Conservation (phyloP, 208 protist genomes). For the Wallacemonas sp. region DNA sequence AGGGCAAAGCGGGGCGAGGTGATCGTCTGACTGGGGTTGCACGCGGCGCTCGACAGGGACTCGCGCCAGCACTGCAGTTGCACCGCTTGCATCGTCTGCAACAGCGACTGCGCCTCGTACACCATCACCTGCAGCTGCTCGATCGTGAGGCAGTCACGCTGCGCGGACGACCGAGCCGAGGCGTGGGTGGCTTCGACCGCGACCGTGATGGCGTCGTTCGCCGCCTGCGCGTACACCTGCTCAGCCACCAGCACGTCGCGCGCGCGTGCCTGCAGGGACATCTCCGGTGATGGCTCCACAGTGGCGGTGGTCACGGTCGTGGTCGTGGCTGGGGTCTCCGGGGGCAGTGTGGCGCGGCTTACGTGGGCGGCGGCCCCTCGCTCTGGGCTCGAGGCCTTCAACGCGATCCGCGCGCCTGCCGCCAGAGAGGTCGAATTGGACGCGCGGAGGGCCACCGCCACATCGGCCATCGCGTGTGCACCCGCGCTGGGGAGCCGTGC, state of each 20-base stretch:
- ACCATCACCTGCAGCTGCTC: conserved; percentile 32
- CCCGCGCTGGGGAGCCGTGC: background rate
- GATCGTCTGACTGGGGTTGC: conserved; percentile 41
- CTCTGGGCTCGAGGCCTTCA: too few species aligned
- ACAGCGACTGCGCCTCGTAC: conserved; percentile 38
- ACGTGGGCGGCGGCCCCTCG: background rate
- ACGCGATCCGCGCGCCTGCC: too few species aligned
- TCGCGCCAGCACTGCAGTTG: conserved; percentile 27
- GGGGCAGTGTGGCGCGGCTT: background rate
- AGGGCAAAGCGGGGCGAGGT: conserved; percentile 45
- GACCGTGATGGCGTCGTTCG: background rate
- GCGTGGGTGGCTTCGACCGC: background rate
- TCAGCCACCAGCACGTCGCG: conserved; percentile 45
- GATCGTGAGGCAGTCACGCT: conserved; percentile 21
- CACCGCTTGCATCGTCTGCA: conserved; percentile 32
- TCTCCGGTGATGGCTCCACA: conserved; percentile 7
- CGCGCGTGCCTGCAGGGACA: conserved; percentile 38
- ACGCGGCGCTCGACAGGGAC: conserved; percentile 38
- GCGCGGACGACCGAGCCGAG: background rate
- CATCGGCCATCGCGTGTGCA: conserved; percentile 2
- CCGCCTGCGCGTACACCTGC: conserved; percentile 3
- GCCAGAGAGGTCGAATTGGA: background rate
- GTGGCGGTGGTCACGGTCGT: background rate
- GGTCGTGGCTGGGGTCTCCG: background rate
- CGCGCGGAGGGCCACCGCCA: background rate